Evolutionary conservation across 441 rosid genomes (phyloP).

Genomic region (Oxalis stricta): DNA sequence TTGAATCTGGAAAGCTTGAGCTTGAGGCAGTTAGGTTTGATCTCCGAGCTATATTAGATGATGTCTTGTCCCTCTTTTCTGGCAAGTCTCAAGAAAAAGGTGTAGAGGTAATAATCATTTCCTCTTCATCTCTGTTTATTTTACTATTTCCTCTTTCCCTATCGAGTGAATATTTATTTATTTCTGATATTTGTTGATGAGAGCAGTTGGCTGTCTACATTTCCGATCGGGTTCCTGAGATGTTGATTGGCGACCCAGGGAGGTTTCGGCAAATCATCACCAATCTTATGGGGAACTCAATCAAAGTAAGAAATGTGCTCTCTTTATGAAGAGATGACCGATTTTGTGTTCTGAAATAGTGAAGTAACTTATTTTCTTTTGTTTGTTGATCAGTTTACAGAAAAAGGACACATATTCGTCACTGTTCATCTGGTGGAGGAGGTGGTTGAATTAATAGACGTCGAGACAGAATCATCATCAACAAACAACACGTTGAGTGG

Average conservation of each 20-base stretch:
- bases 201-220: constrained; percentile 76
- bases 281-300: constrained; percentile 88
- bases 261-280: constrained; percentile 84
- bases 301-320: too few species aligned
- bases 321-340: too few species aligned
- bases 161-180: constrained; percentile 5
- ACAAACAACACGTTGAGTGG: constrained; percentile 64
- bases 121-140: not conserved
- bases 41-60: constrained; percentile 66
- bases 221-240: constrained; percentile 70
- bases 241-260: constrained; percentile 75
- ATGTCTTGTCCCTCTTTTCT: constrained; percentile 80
- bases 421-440: constrained; percentile 80
- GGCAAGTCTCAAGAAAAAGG: constrained; percentile 77
- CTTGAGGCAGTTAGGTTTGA: constrained; percentile 77
- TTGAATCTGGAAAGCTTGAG: constrained; percentile 90
- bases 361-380: constrained; percentile 5
- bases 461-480: constrained; percentile 36
- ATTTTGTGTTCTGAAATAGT: not conserved
- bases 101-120: constrained; percentile 49
- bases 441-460: constrained; percentile 32
- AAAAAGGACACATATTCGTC: constrained; percentile 77
- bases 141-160: not conserved
- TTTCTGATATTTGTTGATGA: constrained; percentile 10
- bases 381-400: constrained; percentile 63